These are phyloP conservation scores for Cercophora sp. DNA, from an alignment of 495 filamentous ascomycete genomes.

Conservation along the genomic window DNA sequence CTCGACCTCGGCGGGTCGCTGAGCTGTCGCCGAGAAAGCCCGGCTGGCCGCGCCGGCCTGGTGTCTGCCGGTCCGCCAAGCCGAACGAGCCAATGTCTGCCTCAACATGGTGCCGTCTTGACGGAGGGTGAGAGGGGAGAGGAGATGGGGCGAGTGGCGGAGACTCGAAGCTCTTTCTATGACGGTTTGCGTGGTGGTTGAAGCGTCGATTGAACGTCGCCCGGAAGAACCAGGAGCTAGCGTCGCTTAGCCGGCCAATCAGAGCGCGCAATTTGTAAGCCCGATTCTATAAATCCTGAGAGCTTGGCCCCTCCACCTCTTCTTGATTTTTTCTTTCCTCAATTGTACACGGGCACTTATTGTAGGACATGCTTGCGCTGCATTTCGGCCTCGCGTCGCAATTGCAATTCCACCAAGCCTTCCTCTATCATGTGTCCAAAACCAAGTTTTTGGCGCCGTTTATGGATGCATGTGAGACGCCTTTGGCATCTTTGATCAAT, in stretches of 20 bases:
- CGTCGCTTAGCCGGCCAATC: slow-evolving; percentile 28
- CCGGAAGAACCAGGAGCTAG: slow-evolving; percentile 22
- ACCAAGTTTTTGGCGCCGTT: slow-evolving; percentile 50
- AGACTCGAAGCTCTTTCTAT: slow-evolving; percentile 9
- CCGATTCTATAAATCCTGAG: slow-evolving; percentile 8
- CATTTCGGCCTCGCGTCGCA: slow-evolving; percentile 7
- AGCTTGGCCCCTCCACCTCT: slow-evolving; percentile 12
- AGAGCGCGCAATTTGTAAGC: slow-evolving; percentile 22
- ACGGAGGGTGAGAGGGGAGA: slow-evolving; percentile 39
- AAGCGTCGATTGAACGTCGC: slow-evolving; percentile 7
- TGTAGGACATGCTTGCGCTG: slow-evolving; percentile 65
- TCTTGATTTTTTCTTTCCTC: slow-evolving; percentile 37
- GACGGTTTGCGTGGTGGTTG: slow-evolving; percentile 6
- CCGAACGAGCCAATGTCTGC: slow-evolving; percentile 80
- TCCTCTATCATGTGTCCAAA: slow-evolving; percentile 62
- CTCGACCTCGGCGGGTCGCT: slow-evolving; percentile 82
- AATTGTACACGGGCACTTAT: slow-evolving; percentile 72
- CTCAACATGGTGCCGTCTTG: slow-evolving; percentile 74
- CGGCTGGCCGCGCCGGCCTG: slow-evolving; percentile 60
- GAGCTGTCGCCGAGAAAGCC: slow-evolving; percentile 69
- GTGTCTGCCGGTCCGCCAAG: slow-evolving; percentile 71
- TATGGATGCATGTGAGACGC: slow-evolving; percentile 57
- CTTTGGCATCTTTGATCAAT: slow-evolving; percentile 44
- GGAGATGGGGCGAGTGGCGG: slow-evolving; percentile 11
- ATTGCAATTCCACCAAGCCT: slow-evolving; percentile 40